Evolutionary conservation across 129 eudicot genomes (phyloP).

Genomic region (Flaveria bidentis): DNA sequence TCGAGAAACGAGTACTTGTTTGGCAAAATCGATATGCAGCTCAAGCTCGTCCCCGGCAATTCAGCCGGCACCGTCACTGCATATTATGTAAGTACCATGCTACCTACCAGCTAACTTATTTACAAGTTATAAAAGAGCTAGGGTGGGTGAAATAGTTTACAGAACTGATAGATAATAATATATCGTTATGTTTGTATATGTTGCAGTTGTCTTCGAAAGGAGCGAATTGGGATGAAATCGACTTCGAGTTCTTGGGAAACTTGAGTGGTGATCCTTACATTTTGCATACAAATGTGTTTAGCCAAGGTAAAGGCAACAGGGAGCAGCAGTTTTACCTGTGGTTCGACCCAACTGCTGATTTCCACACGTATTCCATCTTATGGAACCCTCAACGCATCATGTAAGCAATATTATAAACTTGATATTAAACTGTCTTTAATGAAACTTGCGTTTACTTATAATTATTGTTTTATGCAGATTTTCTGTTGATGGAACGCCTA

Average conservation of each 20-base stretch:
- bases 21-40: conserved; percentile 57
- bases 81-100: background rate
- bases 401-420: conserved; percentile 27
- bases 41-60: conserved; percentile 62
- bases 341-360: conserved; percentile 76
- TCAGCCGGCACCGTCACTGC: conserved; percentile 68
- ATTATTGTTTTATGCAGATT: conserved; percentile 32
- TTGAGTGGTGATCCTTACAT: conserved; percentile 40
- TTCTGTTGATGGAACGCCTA: conserved; percentile 71
- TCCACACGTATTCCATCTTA: conserved; percentile 64
- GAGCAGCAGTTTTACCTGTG: conserved; percentile 66
- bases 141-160: no score
- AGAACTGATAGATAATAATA: no score
- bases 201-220: conserved; percentile 64
- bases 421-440: no score
- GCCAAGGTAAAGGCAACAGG: conserved; percentile 64
- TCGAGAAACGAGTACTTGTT: conserved; percentile 54
- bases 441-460: background rate
- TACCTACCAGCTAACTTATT: no score
- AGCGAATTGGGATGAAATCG: conserved; percentile 60
- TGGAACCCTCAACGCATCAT: conserved; percentile 65
- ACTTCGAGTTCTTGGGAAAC: conserved; percentile 54
- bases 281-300: conserved; percentile 41
- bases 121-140: no score
- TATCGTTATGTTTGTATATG: no score